phyloP scores from a whole-genome alignment of 2,329 filamentous ascomycete species.

The Calonectria leucothoes region DNA sequence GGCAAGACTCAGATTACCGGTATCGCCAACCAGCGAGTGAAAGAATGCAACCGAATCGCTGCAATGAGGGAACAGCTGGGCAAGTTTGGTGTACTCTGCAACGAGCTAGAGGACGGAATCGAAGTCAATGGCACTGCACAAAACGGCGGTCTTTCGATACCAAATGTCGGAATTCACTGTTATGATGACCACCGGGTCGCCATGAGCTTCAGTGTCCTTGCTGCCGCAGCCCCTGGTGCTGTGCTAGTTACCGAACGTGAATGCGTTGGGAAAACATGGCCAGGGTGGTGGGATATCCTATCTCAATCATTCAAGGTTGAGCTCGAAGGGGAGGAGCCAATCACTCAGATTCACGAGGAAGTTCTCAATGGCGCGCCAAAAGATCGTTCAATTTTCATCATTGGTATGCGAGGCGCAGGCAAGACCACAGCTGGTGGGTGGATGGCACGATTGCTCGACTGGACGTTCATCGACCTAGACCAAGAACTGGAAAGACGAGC shows the following conservation, averaged over 20 bases:
- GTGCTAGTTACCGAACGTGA: slow-evolving; percentile 89
- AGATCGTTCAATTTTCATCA: slow-evolving; percentile 85
- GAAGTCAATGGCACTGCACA: slow-evolving; percentile 70
- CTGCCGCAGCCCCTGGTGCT: slow-evolving; percentile 75
- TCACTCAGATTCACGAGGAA: slow-evolving; percentile 28
- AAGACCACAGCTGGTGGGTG: slow-evolving; percentile 94
- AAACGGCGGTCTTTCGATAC: slow-evolving; percentile 60
- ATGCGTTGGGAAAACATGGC: slow-evolving; percentile 98
- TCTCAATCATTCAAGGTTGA: slow-evolving; percentile 80
- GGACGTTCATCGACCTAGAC: slow-evolving; percentile 88
- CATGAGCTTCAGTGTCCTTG: slow-evolving; percentile 96
- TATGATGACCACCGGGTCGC: slow-evolving; percentile 98
- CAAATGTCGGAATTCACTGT: slow-evolving; percentile 81
- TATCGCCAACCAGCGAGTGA: slow-evolving; percentile 97
- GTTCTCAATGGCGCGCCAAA: slow-evolving; percentile 20
- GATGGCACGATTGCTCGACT: slow-evolving; percentile 80
- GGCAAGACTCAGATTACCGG: slow-evolving; percentile 89
- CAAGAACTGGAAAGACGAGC: slow-evolving; percentile 82
- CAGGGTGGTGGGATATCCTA: slow-evolving; percentile 96
- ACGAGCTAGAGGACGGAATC: slow-evolving; percentile 95
- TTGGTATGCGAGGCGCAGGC: slow-evolving; percentile 96
- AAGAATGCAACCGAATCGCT: slow-evolving; percentile 96
- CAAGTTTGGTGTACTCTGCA: slow-evolving; percentile 90
- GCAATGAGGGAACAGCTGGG: slow-evolving; percentile 96
- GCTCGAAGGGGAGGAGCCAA: slow-evolving; percentile 78